A percentile compares a stretch with the other conserved stretches of the same genome.
Evolutionary conservation across 352 stramenopile species (phyloP).

Genomic region (Pythium graminicola): DNA sequence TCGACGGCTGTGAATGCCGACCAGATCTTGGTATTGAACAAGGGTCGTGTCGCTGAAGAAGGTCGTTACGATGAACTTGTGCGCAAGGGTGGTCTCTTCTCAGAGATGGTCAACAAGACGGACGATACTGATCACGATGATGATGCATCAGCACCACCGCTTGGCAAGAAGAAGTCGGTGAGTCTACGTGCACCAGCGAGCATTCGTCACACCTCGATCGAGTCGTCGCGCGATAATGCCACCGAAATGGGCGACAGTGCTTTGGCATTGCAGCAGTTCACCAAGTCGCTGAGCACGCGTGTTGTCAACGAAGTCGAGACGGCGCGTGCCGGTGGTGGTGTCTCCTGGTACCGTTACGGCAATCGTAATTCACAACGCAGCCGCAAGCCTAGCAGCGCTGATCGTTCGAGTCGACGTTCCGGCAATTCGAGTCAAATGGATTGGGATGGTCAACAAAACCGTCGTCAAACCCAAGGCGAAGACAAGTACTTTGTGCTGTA

Average conservation of each 20-base stretch:
- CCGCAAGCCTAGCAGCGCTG: constrained; percentile 51
- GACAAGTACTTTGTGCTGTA: constrained; percentile 86
- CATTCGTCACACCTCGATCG: constrained; percentile 10
- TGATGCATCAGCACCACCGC: constrained; percentile 14
- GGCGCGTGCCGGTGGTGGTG: constrained; percentile 31
- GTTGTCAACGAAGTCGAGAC: constrained; percentile 57
- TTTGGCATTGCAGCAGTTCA: constrained; percentile 79
- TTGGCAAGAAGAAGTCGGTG: constrained; percentile 21
- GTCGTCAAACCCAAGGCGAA: constrained; percentile 36
- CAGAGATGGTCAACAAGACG: constrained; percentile 82
- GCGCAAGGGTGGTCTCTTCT: constrained; percentile 71
- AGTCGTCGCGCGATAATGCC: constrained; percentile 9
- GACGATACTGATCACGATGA: constrained; percentile 48
- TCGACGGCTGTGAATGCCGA: constrained; percentile 75
- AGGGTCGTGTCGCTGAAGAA: constrained; percentile 68
- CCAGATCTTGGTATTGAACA: constrained; percentile 74
- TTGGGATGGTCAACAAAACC: constrained; percentile 27
- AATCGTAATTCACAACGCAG: constrained; percentile 63
- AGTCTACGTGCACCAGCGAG: constrained; percentile 3
- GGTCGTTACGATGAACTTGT: constrained; percentile 72
- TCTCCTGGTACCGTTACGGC: constrained; percentile 72
- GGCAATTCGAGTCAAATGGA: constrained; percentile 56
- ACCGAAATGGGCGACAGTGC: constrained; percentile 28
- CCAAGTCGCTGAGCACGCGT: constrained; percentile 68
- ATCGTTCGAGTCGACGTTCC: constrained; percentile 49